A percentile compares a stretch with the other conserved stretches of the same genome.
These are phyloP conservation scores for Dinochytrium kinnereticum DNA, from an alignment of 371 early-diverging fungal species.

Conservation along the genomic window DNA sequence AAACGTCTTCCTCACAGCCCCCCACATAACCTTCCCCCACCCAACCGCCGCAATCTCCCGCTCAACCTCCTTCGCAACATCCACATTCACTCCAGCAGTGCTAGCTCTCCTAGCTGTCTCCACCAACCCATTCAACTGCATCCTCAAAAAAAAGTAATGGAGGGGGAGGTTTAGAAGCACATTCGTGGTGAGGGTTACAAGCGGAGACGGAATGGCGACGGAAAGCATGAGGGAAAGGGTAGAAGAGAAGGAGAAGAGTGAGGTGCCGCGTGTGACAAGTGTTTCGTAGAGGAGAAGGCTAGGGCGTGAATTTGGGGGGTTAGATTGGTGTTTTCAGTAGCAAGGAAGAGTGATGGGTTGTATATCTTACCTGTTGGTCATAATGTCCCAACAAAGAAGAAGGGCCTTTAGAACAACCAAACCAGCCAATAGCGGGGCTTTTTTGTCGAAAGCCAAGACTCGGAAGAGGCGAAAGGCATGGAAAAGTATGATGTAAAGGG, in stretches of 20 bases:
- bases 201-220: constrained; percentile 23
- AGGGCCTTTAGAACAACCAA: constrained; percentile 31
- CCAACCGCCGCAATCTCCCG: background rate
- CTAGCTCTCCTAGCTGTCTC: background rate
- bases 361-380: constrained; percentile 14
- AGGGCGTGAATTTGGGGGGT: background rate
- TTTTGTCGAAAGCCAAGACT: constrained; percentile 13
- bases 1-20: constrained; percentile 26
- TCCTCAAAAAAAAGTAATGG: constrained; percentile 19
- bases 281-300: constrained; percentile 29
- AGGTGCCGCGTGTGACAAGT: constrained; percentile 19
- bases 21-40: background rate
- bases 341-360: too few relatives aligned
- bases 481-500: constrained; percentile 30
- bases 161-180: constrained; percentile 33
- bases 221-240: constrained; percentile 4
- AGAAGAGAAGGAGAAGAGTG: constrained; percentile 3
- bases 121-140: constrained; percentile 10
- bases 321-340: background rate
- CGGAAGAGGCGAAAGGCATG: constrained; percentile 19
- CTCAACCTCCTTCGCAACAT: background rate
- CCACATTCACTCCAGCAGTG: background rate
- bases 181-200: constrained; percentile 30
- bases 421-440: constrained; percentile 12
- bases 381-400: constrained; percentile 33